Percentiles rank a stretch among this genome's conserved stretches.
Conservation (phyloP, 768 basidiomycete genomes). For the Omphalotus guepiniiformis region DNA sequence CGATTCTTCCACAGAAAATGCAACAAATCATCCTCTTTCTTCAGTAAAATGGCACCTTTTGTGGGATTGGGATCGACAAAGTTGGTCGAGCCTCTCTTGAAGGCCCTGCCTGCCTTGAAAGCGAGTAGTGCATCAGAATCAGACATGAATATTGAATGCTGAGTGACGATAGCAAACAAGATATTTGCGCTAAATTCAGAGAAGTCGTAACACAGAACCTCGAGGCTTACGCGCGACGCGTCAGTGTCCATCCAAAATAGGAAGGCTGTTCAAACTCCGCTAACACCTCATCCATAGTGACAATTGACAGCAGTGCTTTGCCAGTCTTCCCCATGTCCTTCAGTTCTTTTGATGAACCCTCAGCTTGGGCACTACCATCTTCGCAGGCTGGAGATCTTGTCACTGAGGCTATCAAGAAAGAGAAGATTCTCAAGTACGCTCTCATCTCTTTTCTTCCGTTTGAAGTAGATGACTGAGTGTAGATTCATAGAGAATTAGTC, state of each 20-base stretch:
- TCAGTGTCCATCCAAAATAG: too few species aligned
- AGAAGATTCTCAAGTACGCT: conserved; percentile 66
- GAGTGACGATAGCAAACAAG: conserved; percentile 7
- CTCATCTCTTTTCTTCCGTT: background rate
- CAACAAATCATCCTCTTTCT: conserved; percentile 70
- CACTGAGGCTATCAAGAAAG: conserved; percentile 73
- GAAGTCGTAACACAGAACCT: conserved; percentile 9
- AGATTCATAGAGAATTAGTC: conserved; percentile 56
- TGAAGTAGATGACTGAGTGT: background rate
- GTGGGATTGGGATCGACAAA: conserved; percentile 61
- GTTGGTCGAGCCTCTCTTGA: conserved; percentile 62
- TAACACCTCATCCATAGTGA: conserved; percentile 6
- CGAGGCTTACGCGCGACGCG: conserved; percentile 41
- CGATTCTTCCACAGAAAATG: conserved; percentile 83
- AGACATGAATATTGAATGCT: conserved; percentile 27
- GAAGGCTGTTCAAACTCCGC: conserved; percentile 31
- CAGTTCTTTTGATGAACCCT: conserved; percentile 34
- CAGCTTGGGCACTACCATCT: conserved; percentile 46
- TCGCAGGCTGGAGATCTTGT: conserved; percentile 57
- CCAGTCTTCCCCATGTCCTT: conserved; percentile 37
- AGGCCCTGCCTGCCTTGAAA: conserved; percentile 73
- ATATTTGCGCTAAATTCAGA: conserved; percentile 9
- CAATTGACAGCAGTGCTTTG: too few species aligned
- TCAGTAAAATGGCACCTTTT: conserved; percentile 72
- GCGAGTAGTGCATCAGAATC: conserved; percentile 46